phyloP scores from a whole-genome alignment of 805 yeast species.

The baker's yeast (Saccharomyces cerevisiae) region DNA sequence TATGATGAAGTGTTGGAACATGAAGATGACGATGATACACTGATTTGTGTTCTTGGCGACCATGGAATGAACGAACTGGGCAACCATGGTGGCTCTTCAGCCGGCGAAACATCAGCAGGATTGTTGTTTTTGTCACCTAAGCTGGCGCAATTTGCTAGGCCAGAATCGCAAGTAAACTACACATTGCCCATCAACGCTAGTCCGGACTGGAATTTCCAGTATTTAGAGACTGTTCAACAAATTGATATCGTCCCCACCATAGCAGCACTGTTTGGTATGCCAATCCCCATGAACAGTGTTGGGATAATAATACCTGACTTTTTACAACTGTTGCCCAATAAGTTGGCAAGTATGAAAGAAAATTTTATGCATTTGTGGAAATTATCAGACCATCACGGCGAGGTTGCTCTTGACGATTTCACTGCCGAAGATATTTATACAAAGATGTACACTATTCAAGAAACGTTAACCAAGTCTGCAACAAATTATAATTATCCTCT shows the following conservation, averaged over 20 bases:
- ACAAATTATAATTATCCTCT: constrained; percentile 61
- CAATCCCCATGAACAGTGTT: constrained; percentile 82
- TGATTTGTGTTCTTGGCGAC: constrained; percentile 78
- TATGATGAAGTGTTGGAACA: constrained; percentile 32
- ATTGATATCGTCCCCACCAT: constrained; percentile 91
- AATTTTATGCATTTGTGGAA: constrained; percentile 51
- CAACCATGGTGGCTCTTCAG: constrained; percentile 92
- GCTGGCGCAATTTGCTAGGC: constrained; percentile 31
- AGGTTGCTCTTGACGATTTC: background rate
- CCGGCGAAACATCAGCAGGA: constrained; percentile 88
- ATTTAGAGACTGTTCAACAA: constrained; percentile 58
- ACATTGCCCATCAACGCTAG: constrained; percentile 11
- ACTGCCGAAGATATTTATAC: constrained; percentile 20
- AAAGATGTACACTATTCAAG: constrained; percentile 43
- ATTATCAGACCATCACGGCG: constrained; percentile 7
- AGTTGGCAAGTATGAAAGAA: constrained; percentile 34
- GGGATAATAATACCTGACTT: constrained; percentile 63
- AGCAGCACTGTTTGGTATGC: constrained; percentile 70
- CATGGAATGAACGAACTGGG: constrained; percentile 96
- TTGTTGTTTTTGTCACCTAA: constrained; percentile 59
- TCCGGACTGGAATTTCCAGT: constrained; percentile 44
- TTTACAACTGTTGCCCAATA: constrained; percentile 41
- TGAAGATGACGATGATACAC: constrained; percentile 41
- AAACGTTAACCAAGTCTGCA: constrained; percentile 46
- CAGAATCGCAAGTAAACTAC: constrained; percentile 8